phyloP scores from a whole-genome alignment of 2,329 filamentous ascomycete genomes.

The Sphaerulina vaccinii region DNA sequence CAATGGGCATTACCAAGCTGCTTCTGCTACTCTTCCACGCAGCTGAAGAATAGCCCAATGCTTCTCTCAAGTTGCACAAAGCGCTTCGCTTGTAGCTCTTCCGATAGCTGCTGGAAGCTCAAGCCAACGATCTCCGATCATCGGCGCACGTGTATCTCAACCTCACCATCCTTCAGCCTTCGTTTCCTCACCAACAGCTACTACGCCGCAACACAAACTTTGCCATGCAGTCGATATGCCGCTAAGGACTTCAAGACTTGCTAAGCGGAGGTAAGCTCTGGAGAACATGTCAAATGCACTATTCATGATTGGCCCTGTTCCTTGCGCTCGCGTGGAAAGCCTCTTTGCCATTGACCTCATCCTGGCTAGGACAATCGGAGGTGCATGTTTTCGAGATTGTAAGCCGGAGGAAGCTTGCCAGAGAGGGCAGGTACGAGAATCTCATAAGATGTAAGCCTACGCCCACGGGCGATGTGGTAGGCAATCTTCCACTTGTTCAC shows the following conservation, averaged over 20 bases:
- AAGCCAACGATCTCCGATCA: not conserved
- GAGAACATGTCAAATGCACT: slow-evolving; percentile 11
- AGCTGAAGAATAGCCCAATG: too few relatives aligned
- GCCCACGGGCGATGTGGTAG: not conserved
- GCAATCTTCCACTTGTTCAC: not conserved
- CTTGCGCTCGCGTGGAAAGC: slow-evolving; percentile 4
- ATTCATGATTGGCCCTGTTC: not conserved
- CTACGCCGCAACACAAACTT: not conserved
- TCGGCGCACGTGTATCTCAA: not conserved
- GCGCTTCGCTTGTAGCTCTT: too few relatives aligned
- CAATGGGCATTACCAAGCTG: too few relatives aligned
- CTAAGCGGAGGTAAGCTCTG: slow-evolving; percentile 10
- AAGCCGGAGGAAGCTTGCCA: slow-evolving; percentile 4
- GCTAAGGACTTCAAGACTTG: slow-evolving; percentile 9
- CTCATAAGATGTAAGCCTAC: not conserved
- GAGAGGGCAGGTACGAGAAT: not conserved
- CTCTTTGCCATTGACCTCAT: slow-evolving; percentile 11
- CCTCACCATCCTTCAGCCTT: not conserved
- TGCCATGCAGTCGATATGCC: not conserved
- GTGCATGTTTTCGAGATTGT: not conserved
- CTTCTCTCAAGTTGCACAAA: too few relatives aligned
- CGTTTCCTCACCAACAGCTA: not conserved
- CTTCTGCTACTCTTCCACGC: too few relatives aligned
- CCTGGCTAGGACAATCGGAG: slow-evolving; percentile 1
- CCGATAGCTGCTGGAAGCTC: not conserved